Evolutionary conservation across 805 yeast genomes (phyloP).

Genomic region (Candida nemodendra): DNA sequence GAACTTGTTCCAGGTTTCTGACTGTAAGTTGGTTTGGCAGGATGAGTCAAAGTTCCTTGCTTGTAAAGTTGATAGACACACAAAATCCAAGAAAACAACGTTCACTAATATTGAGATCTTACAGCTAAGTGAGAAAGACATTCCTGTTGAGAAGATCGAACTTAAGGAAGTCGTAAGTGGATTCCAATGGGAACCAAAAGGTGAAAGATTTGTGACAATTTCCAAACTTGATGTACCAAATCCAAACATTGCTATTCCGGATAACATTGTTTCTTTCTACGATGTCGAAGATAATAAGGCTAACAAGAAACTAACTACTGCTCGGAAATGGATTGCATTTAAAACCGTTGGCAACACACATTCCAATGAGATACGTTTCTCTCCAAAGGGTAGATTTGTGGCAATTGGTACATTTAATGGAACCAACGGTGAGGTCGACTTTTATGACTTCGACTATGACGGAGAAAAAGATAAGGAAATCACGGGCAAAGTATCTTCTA

Average conservation of each 20-base stretch:
- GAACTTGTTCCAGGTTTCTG: slow-evolving; percentile 91
- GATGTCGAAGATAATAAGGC: slow-evolving; percentile 70
- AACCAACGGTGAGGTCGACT: slow-evolving; percentile 64
- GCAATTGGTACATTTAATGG: slow-evolving; percentile 45
- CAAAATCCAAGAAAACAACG: slow-evolving; percentile 88
- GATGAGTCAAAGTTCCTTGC: slow-evolving; percentile 78
- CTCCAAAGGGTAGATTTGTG: slow-evolving; percentile 91
- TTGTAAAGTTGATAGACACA: slow-evolving; percentile 95
- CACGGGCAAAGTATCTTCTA: slow-evolving; percentile 50
- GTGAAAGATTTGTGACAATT: slow-evolving; percentile 81
- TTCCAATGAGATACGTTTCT: slow-evolving; percentile 75
- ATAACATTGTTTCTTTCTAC: slow-evolving; percentile 69
- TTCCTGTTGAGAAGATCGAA: slow-evolving; percentile 94
- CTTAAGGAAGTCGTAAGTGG: slow-evolving; percentile 82
- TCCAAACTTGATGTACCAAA: slow-evolving; percentile 54
- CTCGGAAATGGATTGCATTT: slow-evolving; percentile 46
- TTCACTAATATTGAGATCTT: slow-evolving; percentile 92
- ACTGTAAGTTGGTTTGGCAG: slow-evolving; percentile 93
- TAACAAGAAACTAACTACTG: slow-evolving; percentile 16
- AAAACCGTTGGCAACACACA: slow-evolving; percentile 59
- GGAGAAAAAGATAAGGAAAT: slow-evolving; percentile 50
- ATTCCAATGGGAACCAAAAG: slow-evolving; percentile 95
- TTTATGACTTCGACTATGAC: slow-evolving; percentile 82
- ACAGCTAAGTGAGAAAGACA: slow-evolving; percentile 80
- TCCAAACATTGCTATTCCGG: slow-evolving; percentile 62